Base-by-base conservation (phyloP, 1,284 basidiomycete genomes). In the Ceratobasidium sp. region DNA sequence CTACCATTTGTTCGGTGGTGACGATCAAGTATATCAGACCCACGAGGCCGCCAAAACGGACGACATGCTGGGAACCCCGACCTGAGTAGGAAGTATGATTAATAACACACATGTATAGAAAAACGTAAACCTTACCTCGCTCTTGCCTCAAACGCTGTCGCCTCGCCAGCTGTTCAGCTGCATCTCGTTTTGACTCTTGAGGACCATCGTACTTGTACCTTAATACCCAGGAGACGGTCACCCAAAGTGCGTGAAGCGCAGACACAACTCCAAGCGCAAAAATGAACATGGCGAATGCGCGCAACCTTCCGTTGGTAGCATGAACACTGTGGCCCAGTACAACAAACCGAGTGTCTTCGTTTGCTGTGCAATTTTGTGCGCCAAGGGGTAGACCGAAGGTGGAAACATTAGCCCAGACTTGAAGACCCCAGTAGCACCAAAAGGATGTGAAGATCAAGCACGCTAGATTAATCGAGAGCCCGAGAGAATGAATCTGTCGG, bases 371-470 rank as follows among this genome's bases (percentile, higher is more conserved):
- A 28, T 16, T 21, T 3, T 36, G 39, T 10, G 12, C 3, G 18
- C 28, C 21, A 9, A 45, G 32, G 14, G 41, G 45, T 21, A 58
- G 39, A 5, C 65, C 39, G 32, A 70, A 70, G 9, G 16, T 48
- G 14, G n/a, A n/a, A 10, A 53, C 52, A 28, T 58, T 55, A 16
- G 23, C 14, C 65, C 65, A 70, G 23, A 70, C 43, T 46, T 70
- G 65, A 14, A 70, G 53, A 14, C 65, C 65, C 65, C 65, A 70
- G 53, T 70, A 70, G 28, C 36, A 43, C 65, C 65, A 70, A 23
- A 70, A 70, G 14, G 41, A 30, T 18, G 53, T 57, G 53, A 58
- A 70, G 3, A 70, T 5, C 28, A 70, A 26, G 12, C 53, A 55
- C 3, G 65, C 21, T 14, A 70, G 3, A 30, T 70, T 70, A 18